Evolutionary conservation across 1,284 basidiomycete genomes (phyloP), one percentile per base, ranked within the genome.

Genomic region (Trichosporon asahii): DNA sequence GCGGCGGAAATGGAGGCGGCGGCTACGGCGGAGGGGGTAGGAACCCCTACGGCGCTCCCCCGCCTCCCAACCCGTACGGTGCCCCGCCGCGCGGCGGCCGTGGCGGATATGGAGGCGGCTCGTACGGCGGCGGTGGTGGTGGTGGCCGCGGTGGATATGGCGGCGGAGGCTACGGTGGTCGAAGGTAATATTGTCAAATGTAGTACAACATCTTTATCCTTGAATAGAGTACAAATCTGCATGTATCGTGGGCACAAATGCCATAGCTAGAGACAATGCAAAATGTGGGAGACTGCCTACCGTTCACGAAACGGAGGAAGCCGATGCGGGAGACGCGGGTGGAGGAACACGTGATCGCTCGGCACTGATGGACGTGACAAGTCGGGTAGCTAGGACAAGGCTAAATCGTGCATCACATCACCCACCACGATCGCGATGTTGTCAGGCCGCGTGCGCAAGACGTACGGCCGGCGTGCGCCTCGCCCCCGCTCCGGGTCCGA

Each of bases 141-240:
- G 66, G 65, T 12, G 49, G 29, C 23, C 73, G 73, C 21, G 73
- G 74, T 29, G 69, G 73, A 27, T 75, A 87, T 60, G 89, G 89
- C 12, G 70, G 76, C n/a, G 87, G 88, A 25, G 80, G 83, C 18
- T 78, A 78, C 29, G 77, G 74, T 49, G 78, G 78, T 7, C 79
- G 82, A 14, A 61, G 57, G 57, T 61, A 31, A 33, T 31, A 33
- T 61, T 29, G 27, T 31, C 27, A 29, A 61, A 33, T 31, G 57
- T 61, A 61, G 57, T 61, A 31, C 29, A 61, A 31, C 23, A 61
- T 23, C 57, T 33, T 61, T 33, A 61, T 61, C 57, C 57, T 33
- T 33, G 29, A 33, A 61, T 61, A 61, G 57, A 61, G 57, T 33
- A 61, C 57, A 61, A 33, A n/a, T 33, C 29, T 61, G 57, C 57